Evolutionary conservation across 305 asterid genomes (phyloP).

Genomic region (Caryopteris hybrid): DNA sequence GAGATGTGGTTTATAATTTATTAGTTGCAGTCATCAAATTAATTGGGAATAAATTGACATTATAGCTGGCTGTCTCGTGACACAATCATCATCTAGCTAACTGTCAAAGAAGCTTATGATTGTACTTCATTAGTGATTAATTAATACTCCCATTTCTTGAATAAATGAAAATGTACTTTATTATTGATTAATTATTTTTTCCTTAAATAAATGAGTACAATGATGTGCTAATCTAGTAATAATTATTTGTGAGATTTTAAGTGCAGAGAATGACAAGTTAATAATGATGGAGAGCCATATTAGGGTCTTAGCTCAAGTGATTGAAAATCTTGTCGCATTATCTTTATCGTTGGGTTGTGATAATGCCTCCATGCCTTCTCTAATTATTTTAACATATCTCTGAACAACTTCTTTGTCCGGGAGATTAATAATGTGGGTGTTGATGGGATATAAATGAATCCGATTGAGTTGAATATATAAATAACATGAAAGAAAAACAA

Average conservation of each 20-base stretch:
- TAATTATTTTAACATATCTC: slow-evolving; percentile 6
- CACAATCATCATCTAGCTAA: slow-evolving; percentile 13
- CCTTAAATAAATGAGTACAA: background rate
- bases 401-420: background rate
- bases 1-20: too few relatives aligned
- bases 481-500: too few relatives aligned
- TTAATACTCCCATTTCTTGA: too few relatives aligned
- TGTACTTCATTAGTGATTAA: background rate
- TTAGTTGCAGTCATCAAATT: too few relatives aligned
- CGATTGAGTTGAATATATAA: background rate
- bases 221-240: background rate
- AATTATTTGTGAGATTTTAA: too few relatives aligned
- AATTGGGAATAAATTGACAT: too few relatives aligned
- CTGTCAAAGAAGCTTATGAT: slow-evolving; percentile 5
- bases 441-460: background rate
- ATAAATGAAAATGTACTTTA: too few relatives aligned
- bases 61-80: slow-evolving; percentile 17
- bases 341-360: background rate
- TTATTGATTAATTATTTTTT: background rate
- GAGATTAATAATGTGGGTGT: background rate
- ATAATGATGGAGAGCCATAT: background rate
- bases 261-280: background rate
- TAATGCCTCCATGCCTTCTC: slow-evolving; percentile 19
- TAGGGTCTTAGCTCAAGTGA: background rate
- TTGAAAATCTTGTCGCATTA: slow-evolving; percentile 3